Conservation (phyloP, 1,139 yeast species). For the Torulaspora pretoriensis region DNA sequence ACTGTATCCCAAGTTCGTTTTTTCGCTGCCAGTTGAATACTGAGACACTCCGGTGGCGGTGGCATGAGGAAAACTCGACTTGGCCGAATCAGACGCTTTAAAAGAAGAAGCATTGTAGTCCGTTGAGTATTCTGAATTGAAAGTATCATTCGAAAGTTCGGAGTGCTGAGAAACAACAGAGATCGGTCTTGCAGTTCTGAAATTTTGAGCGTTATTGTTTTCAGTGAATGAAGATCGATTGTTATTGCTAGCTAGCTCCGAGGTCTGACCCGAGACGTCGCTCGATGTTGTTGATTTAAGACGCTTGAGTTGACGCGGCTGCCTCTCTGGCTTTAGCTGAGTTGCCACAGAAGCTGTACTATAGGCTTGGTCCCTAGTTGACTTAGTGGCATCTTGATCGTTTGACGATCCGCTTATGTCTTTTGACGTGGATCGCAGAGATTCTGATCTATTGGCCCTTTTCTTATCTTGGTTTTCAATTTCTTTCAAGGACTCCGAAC, state of each 20-base stretch:
- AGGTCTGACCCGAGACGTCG: conserved; percentile 27
- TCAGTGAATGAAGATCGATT: conserved; percentile 15
- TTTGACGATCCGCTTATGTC: conserved; percentile 5
- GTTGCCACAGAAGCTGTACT: background rate
- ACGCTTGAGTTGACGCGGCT: conserved; percentile 19
- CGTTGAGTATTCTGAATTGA: conserved; percentile 39
- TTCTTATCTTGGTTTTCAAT: conserved; percentile 10
- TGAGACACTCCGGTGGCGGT: conserved; percentile 19
- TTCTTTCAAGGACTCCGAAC: conserved; percentile 5
- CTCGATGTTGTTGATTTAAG: conserved; percentile 30
- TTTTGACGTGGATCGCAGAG: conserved; percentile 11
- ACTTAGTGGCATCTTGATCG: conserved; percentile 5
- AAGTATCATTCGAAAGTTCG: conserved; percentile 54
- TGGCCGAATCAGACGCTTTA: conserved; percentile 17
- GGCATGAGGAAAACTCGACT: conserved; percentile 18
- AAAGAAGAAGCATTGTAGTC: conserved; percentile 34
- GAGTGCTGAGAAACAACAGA: conserved; percentile 65
- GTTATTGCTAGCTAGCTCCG: conserved; percentile 20
- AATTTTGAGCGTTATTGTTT: conserved; percentile 15
- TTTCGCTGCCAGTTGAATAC: conserved; percentile 17
- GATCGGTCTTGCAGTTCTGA: conserved; percentile 49
- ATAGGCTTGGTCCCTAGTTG: background rate
- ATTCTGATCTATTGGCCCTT: conserved; percentile 14
- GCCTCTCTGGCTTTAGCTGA: conserved; percentile 1
- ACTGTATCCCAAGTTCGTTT: conserved; percentile 10